A percentile compares a stretch with the other conserved stretches of the same genome.
Evolutionary conservation across 179 eudicot species (phyloP).

Genomic region (Silene vulgaris): DNA sequence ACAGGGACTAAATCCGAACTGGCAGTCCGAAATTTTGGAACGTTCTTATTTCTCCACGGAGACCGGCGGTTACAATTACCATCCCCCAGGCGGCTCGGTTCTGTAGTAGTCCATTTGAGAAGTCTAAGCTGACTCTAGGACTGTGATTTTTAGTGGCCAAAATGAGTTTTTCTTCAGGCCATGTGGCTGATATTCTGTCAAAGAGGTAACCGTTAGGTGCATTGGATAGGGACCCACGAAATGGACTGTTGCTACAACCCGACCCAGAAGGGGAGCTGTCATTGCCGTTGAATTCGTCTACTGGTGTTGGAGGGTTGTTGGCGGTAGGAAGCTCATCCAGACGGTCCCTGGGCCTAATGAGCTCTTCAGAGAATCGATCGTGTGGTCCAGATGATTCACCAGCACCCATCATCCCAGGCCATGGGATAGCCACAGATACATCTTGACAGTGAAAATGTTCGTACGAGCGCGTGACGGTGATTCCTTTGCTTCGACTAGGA

Average conservation of each 20-base stretch:
- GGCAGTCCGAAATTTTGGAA: slow-evolving; percentile 86
- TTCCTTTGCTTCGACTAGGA: slow-evolving; percentile 68
- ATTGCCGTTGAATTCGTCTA: slow-evolving; percentile 45
- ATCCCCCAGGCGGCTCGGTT: slow-evolving; percentile 75
- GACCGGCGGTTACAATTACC: slow-evolving; percentile 83
- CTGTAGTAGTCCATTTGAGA: slow-evolving; percentile 46
- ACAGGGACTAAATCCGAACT: slow-evolving; percentile 39
- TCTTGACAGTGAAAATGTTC: slow-evolving; percentile 86
- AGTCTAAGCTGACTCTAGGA: slow-evolving; percentile 68
- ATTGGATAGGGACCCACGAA: slow-evolving; percentile 57
- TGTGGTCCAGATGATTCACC: slow-evolving; percentile 31
- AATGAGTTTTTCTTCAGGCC: slow-evolving; percentile 90
- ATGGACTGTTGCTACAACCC: slow-evolving; percentile 50
- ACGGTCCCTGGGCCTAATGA: slow-evolving; percentile 25
- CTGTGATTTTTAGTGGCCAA: slow-evolving; percentile 45
- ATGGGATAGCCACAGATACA: slow-evolving; percentile 76
- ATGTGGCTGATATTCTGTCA: slow-evolving; percentile 73
- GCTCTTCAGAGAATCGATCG: slow-evolving; percentile 30
- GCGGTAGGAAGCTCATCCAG: slow-evolving; percentile 38
- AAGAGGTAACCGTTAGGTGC: slow-evolving; percentile 67
- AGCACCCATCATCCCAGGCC: slow-evolving; percentile 64
- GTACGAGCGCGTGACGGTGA: slow-evolving; percentile 59
- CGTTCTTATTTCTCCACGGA: slow-evolving; percentile 71
- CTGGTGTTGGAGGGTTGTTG: slow-evolving; percentile 67
- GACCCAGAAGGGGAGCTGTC: slow-evolving; percentile 51